phyloP scores from a whole-genome alignment of 371 early-diverging fungal genomes.

The Apophysomyces sp. region DNA sequence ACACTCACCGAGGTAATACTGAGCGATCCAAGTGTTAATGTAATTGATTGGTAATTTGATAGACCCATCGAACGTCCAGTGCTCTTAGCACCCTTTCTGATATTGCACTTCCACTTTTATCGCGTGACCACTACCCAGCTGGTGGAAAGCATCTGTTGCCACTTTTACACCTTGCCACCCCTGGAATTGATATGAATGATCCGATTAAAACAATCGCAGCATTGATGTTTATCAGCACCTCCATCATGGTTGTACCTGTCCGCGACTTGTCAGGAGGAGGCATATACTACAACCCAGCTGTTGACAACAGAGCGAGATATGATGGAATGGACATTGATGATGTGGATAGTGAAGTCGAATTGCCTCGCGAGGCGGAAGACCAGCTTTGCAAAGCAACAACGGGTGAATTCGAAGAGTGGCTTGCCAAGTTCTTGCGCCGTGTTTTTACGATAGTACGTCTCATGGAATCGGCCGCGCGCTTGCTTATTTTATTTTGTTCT shows the following conservation, averaged over 20 bases:
- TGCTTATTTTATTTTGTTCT: neutral
- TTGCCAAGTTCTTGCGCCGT: constrained; percentile 79
- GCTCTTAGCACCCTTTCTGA: constrained; percentile 72
- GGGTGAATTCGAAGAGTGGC: constrained; percentile 83
- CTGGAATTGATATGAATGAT: constrained; percentile 93
- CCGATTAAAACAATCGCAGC: constrained; percentile 76
- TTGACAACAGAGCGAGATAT: constrained; percentile 35
- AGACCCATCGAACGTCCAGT: constrained; percentile 85
- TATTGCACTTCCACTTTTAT: constrained; percentile 68
- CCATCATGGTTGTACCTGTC: constrained; percentile 67
- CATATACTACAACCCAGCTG: constrained; percentile 14
- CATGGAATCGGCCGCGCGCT: neutral
- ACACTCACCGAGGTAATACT: constrained; percentile 67
- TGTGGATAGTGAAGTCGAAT: constrained; percentile 34
- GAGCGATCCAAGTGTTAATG: neutral
- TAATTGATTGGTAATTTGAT: neutral
- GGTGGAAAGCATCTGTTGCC: constrained; percentile 84
- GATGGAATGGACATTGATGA: constrained; percentile 53
- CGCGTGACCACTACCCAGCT: constrained; percentile 71
- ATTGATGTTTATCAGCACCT: constrained; percentile 70
- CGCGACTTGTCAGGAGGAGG: constrained; percentile 49
- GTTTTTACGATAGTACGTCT: constrained; percentile 67
- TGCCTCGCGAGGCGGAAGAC: constrained; percentile 57
- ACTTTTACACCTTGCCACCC: constrained; percentile 74
- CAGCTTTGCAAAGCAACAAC: constrained; percentile 66